These are phyloP conservation scores for Plasmodium gallinaceum DNA, from an alignment of 169 alveolate genomes.

Conservation along the genomic window DNA sequence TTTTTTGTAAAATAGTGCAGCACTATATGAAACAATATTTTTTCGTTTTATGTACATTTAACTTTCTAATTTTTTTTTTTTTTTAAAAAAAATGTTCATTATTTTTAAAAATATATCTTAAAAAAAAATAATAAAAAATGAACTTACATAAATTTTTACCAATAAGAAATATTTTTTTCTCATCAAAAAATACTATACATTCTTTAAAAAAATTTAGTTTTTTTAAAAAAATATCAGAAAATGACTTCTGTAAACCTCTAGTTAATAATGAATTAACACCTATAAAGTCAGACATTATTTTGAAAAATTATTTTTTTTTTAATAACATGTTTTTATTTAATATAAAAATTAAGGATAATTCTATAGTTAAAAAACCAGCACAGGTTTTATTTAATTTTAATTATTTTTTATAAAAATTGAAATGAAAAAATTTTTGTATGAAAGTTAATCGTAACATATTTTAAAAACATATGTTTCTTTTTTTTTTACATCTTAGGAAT, in stretches of 20 bases:
- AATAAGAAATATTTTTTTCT: slow-evolving; percentile 13
- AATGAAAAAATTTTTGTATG: background rate
- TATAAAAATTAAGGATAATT: slow-evolving; percentile 12
- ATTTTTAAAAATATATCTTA: too few relatives aligned
- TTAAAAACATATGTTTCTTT: slow-evolving; percentile 13
- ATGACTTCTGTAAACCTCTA: too few relatives aligned
- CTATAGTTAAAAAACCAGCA: background rate
- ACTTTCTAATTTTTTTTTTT: too few relatives aligned
- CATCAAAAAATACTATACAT: slow-evolving; percentile 22
- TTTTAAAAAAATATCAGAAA: too few relatives aligned
- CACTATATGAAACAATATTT: too few relatives aligned
- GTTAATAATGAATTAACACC: too few relatives aligned
- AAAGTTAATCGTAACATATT: background rate
- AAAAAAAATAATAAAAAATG: too few relatives aligned
- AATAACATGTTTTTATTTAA: slow-evolving; percentile 27
- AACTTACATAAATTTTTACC: too few relatives aligned
- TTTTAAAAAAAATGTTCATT: background rate
- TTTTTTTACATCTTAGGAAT: slow-evolving; percentile 41
- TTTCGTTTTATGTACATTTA: too few relatives aligned
- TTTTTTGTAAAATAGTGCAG: too few relatives aligned
- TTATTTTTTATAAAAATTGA: background rate
- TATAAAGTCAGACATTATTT: background rate
- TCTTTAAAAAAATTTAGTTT: slow-evolving; percentile 18
- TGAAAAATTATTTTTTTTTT: slow-evolving; percentile 25
- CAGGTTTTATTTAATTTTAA: slow-evolving; percentile 9